Evolutionary conservation across 495 filamentous ascomycete species (phyloP).

Genomic region (Talaromyces trachyspermus): DNA sequence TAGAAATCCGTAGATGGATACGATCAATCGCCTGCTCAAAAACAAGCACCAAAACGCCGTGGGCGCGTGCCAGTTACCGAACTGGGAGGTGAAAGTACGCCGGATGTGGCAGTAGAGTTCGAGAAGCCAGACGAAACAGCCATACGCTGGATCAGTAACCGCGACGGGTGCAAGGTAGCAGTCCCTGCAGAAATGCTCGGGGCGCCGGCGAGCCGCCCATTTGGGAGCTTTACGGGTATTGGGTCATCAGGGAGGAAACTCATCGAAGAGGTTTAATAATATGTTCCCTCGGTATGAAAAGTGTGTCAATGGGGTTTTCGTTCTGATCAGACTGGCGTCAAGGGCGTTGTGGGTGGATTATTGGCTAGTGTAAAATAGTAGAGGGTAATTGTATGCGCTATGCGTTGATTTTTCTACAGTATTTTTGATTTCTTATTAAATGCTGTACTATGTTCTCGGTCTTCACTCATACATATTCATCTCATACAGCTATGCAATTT

Average conservation of each 20-base stretch:
- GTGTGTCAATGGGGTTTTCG: not conserved
- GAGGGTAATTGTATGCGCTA: too few species aligned
- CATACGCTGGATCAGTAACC: constrained; percentile 71
- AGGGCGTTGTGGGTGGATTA: too few species aligned
- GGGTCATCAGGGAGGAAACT: constrained; percentile 25
- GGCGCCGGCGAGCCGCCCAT: constrained; percentile 58
- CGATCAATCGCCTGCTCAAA: constrained; percentile 92
- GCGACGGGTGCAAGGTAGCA: constrained; percentile 56
- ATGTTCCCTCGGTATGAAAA: constrained; percentile 12
- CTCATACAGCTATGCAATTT: too few species aligned
- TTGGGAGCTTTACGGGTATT: constrained; percentile 27
- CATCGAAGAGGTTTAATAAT: constrained; percentile 37
- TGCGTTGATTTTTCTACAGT: too few species aligned
- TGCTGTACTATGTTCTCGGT: too few species aligned
- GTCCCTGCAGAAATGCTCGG: constrained; percentile 81
- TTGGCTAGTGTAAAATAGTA: too few species aligned
- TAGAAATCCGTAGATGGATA: constrained; percentile 64
- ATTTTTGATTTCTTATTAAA: too few species aligned
- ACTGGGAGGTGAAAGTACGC: constrained; percentile 34
- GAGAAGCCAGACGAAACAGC: constrained; percentile 60
- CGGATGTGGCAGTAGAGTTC: constrained; percentile 44
- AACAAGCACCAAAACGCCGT: constrained; percentile 83
- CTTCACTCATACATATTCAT: too few species aligned
- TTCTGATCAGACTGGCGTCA: too few species aligned
- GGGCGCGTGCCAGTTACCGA: constrained; percentile 44